Evolutionary conservation across 2,329 filamentous ascomycete species (phyloP), one percentile per base, ranked within the genome.

Genomic region (Amauroascus niger): DNA sequence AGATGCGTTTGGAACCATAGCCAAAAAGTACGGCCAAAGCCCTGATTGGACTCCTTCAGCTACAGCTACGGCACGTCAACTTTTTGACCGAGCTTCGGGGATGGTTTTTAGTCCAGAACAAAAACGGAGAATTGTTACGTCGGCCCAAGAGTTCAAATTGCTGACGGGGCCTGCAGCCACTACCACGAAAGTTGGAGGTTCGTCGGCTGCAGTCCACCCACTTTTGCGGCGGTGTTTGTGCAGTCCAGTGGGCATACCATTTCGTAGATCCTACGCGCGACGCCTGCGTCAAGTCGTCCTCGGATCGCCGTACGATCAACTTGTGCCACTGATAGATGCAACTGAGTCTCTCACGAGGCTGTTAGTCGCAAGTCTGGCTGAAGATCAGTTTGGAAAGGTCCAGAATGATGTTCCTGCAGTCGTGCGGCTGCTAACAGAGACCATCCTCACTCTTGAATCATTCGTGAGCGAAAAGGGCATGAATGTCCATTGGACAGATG

Each of bases 381-480:
- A 97, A 68, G 91, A 97, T 66, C 78, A 79, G 45, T 93, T 83
- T 64, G 91, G 91, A 13, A 86, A 87, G 61, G 91, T 94, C n/a
- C 85, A 94, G 60, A 77, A 82, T 41, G 87, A 93, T 59, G 82
- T 97, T 1, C 81, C 86, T 0, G 72, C 71, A 47, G 83, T 95
- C 54, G 80, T 96, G 49, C 80, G 84, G 45, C 80, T 82, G 1
- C 80, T 94, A 57, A 90, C 87, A 0, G 65, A 67, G 43, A 82
- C 86, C 0, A 82, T 89, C 53, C 77, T 74, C 52, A 81, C 81
- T 59, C 72, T 95, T 2, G 84, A 95, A 62, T 71, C 66, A 1
- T 88, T 94, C 64, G 76, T 82, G 59, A 60, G 69, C 44, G 64
- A 61, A 22, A 6, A 70, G 63, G 41, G 68, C 1, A 61, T 72